Percentiles rank a stretch among this genome's conserved stretches.
Conservation (phyloP, 129 eudicot species). For the Arctium lappa region DNA sequence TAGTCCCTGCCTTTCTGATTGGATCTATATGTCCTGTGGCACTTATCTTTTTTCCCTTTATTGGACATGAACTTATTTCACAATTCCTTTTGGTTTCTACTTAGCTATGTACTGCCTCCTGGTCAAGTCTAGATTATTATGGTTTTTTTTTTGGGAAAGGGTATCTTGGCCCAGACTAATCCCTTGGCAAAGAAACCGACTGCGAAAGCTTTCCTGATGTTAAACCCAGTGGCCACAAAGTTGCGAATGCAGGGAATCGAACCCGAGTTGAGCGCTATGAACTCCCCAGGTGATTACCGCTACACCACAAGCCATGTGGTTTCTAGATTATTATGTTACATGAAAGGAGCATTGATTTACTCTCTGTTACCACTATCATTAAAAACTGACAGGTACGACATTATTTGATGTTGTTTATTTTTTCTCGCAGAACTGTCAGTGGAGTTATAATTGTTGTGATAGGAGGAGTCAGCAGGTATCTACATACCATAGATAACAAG, state of each 20-base stretch:
- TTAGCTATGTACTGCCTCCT: not conserved
- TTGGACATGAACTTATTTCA: not conserved
- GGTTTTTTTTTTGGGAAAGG: too few relatives aligned
- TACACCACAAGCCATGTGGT: too few relatives aligned
- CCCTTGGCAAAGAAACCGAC: too few relatives aligned
- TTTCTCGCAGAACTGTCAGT: conserved; percentile 51
- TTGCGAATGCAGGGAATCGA: too few relatives aligned
- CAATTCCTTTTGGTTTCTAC: not conserved
- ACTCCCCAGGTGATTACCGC: too few relatives aligned
- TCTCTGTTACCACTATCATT: conserved; percentile 7
- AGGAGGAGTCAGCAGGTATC: conserved; percentile 61
- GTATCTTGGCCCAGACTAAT: too few relatives aligned
- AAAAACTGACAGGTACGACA: not conserved
- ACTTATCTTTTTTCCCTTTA: not conserved
- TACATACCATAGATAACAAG: conserved; percentile 49
- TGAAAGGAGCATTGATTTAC: not conserved
- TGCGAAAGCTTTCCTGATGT: too few relatives aligned
- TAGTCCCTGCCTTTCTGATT: not conserved
- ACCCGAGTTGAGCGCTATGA: too few relatives aligned
- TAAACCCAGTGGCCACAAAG: too few relatives aligned
- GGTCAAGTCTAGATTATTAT: not conserved
- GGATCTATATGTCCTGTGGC: not conserved
- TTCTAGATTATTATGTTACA: too few relatives aligned
- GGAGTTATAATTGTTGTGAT: conserved; percentile 64
- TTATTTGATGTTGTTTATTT: not conserved